These are phyloP conservation scores for Daldinia sp. DNA, from an alignment of 2,329 filamentous ascomycete species.

Conservation along the genomic window DNA sequence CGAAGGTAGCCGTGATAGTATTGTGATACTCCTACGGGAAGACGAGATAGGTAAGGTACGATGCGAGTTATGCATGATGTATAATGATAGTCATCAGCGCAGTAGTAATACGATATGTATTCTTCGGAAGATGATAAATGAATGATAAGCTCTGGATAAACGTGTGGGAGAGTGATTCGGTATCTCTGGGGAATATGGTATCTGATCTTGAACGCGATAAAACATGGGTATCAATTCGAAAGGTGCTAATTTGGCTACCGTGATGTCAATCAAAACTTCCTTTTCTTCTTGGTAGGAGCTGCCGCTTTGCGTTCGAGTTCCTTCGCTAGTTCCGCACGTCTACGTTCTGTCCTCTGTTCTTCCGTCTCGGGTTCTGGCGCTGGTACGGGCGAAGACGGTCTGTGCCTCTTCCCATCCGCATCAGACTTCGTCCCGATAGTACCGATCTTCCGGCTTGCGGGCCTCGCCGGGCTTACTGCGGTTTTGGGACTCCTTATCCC, in stretches of 20 bases:
- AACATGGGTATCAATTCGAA: slow-evolving; percentile 25
- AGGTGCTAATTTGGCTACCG: background rate
- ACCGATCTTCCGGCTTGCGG: slow-evolving; percentile 36
- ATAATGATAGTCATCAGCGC: background rate
- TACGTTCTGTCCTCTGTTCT: slow-evolving; percentile 55
- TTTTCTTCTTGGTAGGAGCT: slow-evolving; percentile 63
- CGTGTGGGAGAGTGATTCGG: background rate
- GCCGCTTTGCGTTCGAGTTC: slow-evolving; percentile 60
- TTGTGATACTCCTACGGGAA: background rate
- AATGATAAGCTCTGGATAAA: background rate
- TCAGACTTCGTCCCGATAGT: slow-evolving; percentile 39
- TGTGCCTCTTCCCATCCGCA: slow-evolving; percentile 30
- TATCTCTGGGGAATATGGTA: background rate
- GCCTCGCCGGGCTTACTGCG: slow-evolving; percentile 29
- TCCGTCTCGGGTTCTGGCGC: slow-evolving; percentile 42
- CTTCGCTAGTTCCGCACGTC: slow-evolving; percentile 59
- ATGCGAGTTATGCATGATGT: background rate
- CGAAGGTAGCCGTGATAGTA: background rate
- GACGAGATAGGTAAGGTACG: background rate
- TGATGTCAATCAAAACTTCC: slow-evolving; percentile 55
- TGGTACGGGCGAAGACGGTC: slow-evolving; percentile 22
- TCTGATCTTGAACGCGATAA: slow-evolving; percentile 6
- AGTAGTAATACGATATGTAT: background rate
- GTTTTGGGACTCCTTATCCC: slow-evolving; percentile 8
- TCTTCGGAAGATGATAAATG: background rate